Percentiles rank a stretch among this genome's conserved stretches.
Evolutionary conservation across 192 early-diverging fungal species (phyloP).

Genomic region (Haplosporangium gracile): DNA sequence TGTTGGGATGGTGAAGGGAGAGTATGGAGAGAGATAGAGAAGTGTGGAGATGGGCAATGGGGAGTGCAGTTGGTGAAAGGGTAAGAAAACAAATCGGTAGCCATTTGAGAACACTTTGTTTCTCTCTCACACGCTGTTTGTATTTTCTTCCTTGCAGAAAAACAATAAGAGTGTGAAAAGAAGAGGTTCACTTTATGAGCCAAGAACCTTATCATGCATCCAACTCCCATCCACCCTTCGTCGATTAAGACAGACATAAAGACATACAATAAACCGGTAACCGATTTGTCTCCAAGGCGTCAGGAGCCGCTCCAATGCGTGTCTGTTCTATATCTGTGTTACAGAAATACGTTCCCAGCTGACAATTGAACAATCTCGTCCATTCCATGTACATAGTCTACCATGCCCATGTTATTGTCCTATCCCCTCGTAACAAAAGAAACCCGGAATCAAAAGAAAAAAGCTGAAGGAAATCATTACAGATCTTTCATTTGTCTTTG

Average conservation of each 20-base stretch:
- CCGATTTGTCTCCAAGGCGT: not conserved
- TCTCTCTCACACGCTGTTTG: not conserved
- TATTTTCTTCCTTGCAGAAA: not conserved
- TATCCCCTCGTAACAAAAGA: not conserved
- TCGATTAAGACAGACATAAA: too few relatives aligned
- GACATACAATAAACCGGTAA: too few relatives aligned
- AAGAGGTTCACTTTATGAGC: constrained; percentile 2
- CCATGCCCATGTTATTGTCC: too few relatives aligned
- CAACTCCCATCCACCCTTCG: not conserved
- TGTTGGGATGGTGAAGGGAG: too few relatives aligned
- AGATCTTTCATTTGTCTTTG: not conserved
- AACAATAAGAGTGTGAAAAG: not conserved
- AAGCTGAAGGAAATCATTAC: not conserved
- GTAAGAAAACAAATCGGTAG: not conserved
- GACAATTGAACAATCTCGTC: too few relatives aligned
- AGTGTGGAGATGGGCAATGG: not conserved
- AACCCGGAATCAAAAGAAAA: not conserved
- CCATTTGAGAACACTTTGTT: not conserved
- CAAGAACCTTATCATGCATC: constrained; percentile 3
- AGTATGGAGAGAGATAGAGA: not conserved
- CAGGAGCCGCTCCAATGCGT: not conserved
- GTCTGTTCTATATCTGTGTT: not conserved
- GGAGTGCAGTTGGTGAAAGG: not conserved
- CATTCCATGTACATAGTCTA: too few relatives aligned
- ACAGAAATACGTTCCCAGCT: not conserved